A percentile compares a stretch with the other conserved stretches of the same genome.
These are phyloP conservation scores for Pyrenochaeta sp. DNA, from an alignment of 2,329 filamentous ascomycete species.

Conservation along the genomic window DNA sequence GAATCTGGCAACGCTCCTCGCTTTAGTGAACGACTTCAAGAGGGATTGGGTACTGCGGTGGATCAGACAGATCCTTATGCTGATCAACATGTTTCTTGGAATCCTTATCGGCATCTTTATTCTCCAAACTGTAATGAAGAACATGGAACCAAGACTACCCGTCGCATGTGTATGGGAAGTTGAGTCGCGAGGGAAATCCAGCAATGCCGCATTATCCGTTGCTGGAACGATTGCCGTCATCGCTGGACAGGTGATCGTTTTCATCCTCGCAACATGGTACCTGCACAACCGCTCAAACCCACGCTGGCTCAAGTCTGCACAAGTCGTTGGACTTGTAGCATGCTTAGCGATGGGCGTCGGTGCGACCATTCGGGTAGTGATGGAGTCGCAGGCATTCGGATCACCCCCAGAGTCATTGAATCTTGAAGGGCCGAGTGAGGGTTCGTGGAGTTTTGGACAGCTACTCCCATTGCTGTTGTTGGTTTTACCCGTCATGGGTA, in stretches of 20 bases:
- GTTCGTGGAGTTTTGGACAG: slow-evolving; percentile 69
- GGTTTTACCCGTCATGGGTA: slow-evolving; percentile 65
- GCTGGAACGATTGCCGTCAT: slow-evolving; percentile 69
- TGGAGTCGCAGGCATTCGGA: slow-evolving; percentile 68
- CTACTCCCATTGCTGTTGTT: slow-evolving; percentile 67
- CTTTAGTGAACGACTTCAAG: slow-evolving; percentile 70
- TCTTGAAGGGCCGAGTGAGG: slow-evolving; percentile 62
- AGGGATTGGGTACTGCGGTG: slow-evolving; percentile 72
- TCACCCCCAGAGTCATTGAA: slow-evolving; percentile 53
- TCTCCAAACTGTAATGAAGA: slow-evolving; percentile 61
- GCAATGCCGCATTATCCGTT: slow-evolving; percentile 58
- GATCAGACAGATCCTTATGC: slow-evolving; percentile 71
- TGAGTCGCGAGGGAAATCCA: slow-evolving; percentile 44
- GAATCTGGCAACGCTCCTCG: slow-evolving; percentile 70
- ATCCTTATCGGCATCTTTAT: slow-evolving; percentile 65
- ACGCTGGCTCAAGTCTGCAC: slow-evolving; percentile 63
- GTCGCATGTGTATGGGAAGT: slow-evolving; percentile 68
- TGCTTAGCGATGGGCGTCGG: slow-evolving; percentile 63
- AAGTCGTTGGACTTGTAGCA: slow-evolving; percentile 61
- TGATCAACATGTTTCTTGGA: slow-evolving; percentile 68
- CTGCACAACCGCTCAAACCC: slow-evolving; percentile 63
- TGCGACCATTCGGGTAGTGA: slow-evolving; percentile 64
- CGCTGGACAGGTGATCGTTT: slow-evolving; percentile 65
- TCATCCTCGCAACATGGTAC: slow-evolving; percentile 69
- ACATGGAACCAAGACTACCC: slow-evolving; percentile 62